These are phyloP conservation scores for Drechslerella coelobrocha DNA, from an alignment of 2,329 filamentous ascomycete genomes.

Conservation along the genomic window DNA sequence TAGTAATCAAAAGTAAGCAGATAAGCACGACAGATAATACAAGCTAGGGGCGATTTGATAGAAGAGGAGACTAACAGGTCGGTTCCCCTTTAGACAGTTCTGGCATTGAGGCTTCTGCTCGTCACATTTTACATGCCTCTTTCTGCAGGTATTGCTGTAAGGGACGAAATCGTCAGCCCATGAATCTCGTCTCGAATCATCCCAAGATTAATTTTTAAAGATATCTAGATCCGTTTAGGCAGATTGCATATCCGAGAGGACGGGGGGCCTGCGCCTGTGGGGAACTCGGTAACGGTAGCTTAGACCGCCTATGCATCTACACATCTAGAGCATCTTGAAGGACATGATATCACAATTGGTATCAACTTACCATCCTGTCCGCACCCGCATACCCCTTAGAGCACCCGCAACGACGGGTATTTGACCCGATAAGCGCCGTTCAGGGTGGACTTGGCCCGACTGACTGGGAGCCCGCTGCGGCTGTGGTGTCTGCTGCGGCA, in stretches of 20 bases:
- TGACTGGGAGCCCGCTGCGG: slow-evolving; percentile 5
- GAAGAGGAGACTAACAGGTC: slow-evolving; percentile 40
- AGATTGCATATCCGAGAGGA: slow-evolving; percentile 21
- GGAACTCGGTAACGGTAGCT: slow-evolving; percentile 19
- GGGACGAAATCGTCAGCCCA: slow-evolving; percentile 33
- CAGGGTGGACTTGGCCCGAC: slow-evolving; percentile 25
- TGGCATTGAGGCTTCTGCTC: slow-evolving; percentile 54
- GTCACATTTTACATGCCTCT: slow-evolving; percentile 55
- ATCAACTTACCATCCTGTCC: slow-evolving; percentile 46
- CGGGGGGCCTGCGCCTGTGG: slow-evolving; percentile 21
- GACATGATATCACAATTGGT: background rate
- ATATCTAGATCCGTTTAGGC: slow-evolving; percentile 39
- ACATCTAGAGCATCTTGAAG: background rate
- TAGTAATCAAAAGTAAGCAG: slow-evolving; percentile 4
- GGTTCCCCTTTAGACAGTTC: slow-evolving; percentile 53
- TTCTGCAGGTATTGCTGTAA: slow-evolving; percentile 53
- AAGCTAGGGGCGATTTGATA: slow-evolving; percentile 33
- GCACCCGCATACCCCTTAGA: slow-evolving; percentile 47
- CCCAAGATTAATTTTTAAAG: background rate
- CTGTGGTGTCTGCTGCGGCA: slow-evolving; percentile 28
- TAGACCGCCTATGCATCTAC: background rate
- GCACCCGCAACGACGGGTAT: slow-evolving; percentile 49
- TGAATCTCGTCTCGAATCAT: slow-evolving; percentile 38
- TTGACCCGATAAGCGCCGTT: slow-evolving; percentile 46
- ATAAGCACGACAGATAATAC: background rate